Evolutionary conservation across 768 basidiomycete species (phyloP), one percentile per base, ranked within the genome.

Genomic region (Pholiota microspora): DNA sequence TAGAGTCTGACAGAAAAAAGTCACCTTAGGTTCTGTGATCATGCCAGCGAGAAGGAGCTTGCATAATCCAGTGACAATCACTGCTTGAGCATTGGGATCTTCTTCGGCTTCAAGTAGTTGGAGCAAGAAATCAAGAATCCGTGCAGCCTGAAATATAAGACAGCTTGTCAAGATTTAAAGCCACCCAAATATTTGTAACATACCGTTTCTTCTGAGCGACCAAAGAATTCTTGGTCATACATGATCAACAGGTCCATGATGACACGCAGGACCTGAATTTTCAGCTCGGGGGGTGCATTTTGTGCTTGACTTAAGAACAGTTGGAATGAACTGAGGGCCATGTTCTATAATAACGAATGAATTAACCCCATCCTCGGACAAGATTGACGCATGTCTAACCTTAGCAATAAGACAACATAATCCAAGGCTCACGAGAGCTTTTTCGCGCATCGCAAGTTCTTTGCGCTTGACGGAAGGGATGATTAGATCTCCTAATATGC

Each of bases 211-310:
- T 66, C 76, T 32, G 61, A 74, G 15, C 77, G 73, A 23, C 78
- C 78, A 57, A 90, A 76, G 67, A 94, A 89, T 53, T 88, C 86
- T 44, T 80, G 77, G 56, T 94, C 93, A 61, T 98, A 92, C 51
- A 96, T 85, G 78, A 97, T 86, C 61, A 98, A 69, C 50, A 97
- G 73, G 67, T 98, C 96, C 64, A 98, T 93, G 13, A 97, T 76
- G 49, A 94, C 83, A 64, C 94, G 88, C 36, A 97, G 73, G 1
- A 93, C 85, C 55, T 87, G 85, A 27, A 88, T 71, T 69, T 87
- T 88, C 55, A 97, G 78, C 13, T 86, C 80, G 49, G 87, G 86
- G 2, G 92, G 87, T 1, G 89, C 84, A 24, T 79, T 77, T 62
- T 90, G 84, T 0, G 92, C 81, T 69, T 95, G 93, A 35, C 84